phyloP scores from a whole-genome alignment of 768 basidiomycete genomes.

The Phlebiopsis gigantea region DNA sequence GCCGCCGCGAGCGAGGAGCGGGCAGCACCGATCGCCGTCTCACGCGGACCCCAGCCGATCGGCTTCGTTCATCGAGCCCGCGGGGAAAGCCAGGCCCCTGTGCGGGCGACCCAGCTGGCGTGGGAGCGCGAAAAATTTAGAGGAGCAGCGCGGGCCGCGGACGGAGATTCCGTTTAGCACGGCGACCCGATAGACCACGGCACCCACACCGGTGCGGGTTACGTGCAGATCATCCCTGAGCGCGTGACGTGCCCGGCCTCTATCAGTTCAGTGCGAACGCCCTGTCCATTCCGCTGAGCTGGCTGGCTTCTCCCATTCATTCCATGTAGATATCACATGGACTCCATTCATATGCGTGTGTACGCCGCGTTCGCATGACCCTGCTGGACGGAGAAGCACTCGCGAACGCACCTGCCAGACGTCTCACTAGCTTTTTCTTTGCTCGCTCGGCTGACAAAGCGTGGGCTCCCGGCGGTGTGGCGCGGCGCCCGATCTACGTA shows the following conservation, averaged over 20 bases:
- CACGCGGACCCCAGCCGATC: background rate
- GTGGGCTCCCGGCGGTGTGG: slow-evolving; percentile 2
- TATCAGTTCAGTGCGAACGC: background rate
- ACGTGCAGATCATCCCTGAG: slow-evolving; percentile 2
- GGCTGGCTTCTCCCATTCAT: background rate
- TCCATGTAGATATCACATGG: background rate
- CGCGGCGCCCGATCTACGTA: slow-evolving; percentile 1
- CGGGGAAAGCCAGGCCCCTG: no score
- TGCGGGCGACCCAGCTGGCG: background rate
- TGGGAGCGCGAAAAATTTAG: background rate
- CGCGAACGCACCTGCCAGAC: no score
- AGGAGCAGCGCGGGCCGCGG: no score
- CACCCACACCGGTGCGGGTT: background rate
- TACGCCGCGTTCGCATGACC: no score
- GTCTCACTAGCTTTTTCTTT: no score
- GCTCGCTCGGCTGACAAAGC: no score
- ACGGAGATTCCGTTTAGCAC: background rate
- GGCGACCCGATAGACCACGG: background rate
- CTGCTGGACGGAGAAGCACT: background rate
- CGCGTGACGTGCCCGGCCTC: slow-evolving; percentile 3
- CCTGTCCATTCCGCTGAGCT: background rate
- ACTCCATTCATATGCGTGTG: no score
- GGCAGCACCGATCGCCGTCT: background rate
- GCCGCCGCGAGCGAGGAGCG: background rate
- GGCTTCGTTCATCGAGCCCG: no score